These are phyloP conservation scores for Hyaloscypha bicolor DNA, from an alignment of 495 filamentous ascomycete genomes.

Conservation along the genomic window DNA sequence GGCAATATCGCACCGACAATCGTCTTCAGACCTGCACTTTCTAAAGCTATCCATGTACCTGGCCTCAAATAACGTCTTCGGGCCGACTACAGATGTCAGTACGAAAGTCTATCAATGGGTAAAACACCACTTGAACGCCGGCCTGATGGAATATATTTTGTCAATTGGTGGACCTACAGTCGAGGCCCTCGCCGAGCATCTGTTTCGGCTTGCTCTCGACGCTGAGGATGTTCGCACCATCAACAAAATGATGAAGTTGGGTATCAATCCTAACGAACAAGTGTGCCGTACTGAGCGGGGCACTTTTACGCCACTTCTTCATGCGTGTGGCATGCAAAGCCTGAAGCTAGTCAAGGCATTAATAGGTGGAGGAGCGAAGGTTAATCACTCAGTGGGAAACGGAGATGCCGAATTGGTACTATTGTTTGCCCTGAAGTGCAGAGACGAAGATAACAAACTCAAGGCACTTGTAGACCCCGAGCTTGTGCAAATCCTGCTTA, in stretches of 20 bases:
- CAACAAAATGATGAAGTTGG: conserved; percentile 21
- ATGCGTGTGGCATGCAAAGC: conserved; percentile 9
- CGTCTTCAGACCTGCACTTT: conserved; percentile 11
- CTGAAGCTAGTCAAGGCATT: conserved; percentile 18
- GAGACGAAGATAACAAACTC: too few species aligned
- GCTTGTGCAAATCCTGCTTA: conserved; percentile 15
- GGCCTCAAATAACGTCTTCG: conserved; percentile 24
- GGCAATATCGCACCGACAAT: conserved; percentile 11
- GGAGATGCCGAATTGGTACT: conserved; percentile 9
- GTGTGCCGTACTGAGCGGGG: not conserved
- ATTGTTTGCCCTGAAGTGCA: not conserved
- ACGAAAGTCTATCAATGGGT: conserved; percentile 21
- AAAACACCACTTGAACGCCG: conserved; percentile 3
- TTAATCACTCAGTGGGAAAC: conserved; percentile 8
- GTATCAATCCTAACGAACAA: conserved; percentile 23
- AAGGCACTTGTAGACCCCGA: conserved; percentile 2
- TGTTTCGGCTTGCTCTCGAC: conserved; percentile 24
- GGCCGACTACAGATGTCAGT: conserved; percentile 7
- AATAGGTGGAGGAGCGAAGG: conserved; percentile 16
- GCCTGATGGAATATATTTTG: conserved; percentile 17
- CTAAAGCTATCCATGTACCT: conserved; percentile 21
- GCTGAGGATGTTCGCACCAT: conserved; percentile 20
- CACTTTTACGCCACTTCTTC: conserved; percentile 3
- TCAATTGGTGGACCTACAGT: conserved; percentile 24
- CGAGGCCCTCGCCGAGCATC: conserved; percentile 22